Conservation (phyloP, 345 rosid species). For the Pugionium cornutum region DNA sequence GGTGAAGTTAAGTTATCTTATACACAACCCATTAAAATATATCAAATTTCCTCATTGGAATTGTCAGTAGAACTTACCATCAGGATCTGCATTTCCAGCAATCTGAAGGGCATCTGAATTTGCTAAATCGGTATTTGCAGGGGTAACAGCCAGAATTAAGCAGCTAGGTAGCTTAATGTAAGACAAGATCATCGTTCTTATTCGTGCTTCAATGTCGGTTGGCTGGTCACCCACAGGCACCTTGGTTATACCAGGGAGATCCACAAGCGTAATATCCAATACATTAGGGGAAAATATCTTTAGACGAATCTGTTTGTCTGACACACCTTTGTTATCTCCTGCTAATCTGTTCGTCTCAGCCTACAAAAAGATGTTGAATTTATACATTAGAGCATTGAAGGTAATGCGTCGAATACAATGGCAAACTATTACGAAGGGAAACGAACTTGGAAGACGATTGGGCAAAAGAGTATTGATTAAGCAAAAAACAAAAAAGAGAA, state of each 20-base stretch:
- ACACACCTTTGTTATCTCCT: conserved; percentile 62
- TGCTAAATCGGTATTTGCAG: conserved; percentile 73
- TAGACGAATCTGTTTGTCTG: conserved; percentile 56
- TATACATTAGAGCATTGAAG: conserved; percentile 11
- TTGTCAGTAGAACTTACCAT: conserved; percentile 37
- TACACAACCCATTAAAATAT: neutral
- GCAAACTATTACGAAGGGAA: neutral
- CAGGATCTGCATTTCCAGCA: conserved; percentile 64
- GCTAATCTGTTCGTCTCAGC: conserved; percentile 68
- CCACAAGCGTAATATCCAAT: conserved; percentile 64
- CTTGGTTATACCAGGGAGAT: conserved; percentile 75
- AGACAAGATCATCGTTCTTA: conserved; percentile 58
- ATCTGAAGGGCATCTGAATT: conserved; percentile 78
- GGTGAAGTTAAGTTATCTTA: conserved; percentile 7
- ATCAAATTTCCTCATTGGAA: neutral
- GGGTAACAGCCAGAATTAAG: conserved; percentile 68
- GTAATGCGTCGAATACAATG: neutral
- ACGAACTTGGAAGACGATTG: conserved; percentile 11
- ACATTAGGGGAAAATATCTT: conserved; percentile 64
- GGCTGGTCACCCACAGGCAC: conserved; percentile 83
- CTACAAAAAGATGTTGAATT: conserved; percentile 37
- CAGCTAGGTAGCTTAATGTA: conserved; percentile 52
- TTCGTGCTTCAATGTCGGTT: conserved; percentile 56
- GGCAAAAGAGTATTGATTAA: neutral
- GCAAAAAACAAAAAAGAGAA: neutral